phyloP scores from a whole-genome alignment of 176 grass and related monocot species.

The Carex kokanica region DNA sequence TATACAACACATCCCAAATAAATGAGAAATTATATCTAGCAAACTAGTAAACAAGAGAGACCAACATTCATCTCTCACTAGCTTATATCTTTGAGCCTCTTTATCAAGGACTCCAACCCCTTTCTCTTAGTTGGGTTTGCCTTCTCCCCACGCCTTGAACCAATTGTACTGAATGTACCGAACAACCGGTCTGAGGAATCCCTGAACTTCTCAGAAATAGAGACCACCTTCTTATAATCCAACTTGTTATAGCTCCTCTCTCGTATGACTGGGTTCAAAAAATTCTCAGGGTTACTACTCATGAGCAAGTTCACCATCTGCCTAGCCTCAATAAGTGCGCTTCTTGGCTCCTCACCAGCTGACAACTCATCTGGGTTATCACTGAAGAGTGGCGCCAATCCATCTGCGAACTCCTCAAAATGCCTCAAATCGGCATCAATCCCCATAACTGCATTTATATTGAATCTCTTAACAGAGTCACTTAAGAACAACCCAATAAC shows the following conservation, averaged over 20 bases:
- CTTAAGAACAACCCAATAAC: constrained; percentile 72
- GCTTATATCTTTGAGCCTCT: constrained; percentile 83
- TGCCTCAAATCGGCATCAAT: constrained; percentile 84
- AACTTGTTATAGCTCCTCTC: constrained; percentile 93
- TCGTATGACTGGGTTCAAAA: constrained; percentile 84
- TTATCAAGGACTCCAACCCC: constrained; percentile 81
- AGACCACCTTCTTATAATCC: constrained; percentile 80
- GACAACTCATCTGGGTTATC: constrained; percentile 53
- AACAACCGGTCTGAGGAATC: constrained; percentile 95
- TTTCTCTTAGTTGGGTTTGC: constrained; percentile 59
- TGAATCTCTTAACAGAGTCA: constrained; percentile 88
- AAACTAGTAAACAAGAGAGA: constrained; percentile 20
- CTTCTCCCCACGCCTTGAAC: constrained; percentile 76
- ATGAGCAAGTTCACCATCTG: constrained; percentile 91
- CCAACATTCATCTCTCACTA: constrained; percentile 25
- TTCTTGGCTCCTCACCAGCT: constrained; percentile 58
- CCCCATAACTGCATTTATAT: constrained; percentile 66
- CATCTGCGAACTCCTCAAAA: constrained; percentile 77
- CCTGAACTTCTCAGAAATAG: constrained; percentile 89
- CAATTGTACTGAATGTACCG: constrained; percentile 74
- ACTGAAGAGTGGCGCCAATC: constrained; percentile 48
- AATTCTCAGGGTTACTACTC: constrained; percentile 90
- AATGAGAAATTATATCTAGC: constrained; percentile 18
- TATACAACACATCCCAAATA: constrained; percentile 11
- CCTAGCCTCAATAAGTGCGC: constrained; percentile 64